Evolutionary conservation across 805 yeast species (phyloP).

Genomic region (Hanseniaspora taiwanica): DNA sequence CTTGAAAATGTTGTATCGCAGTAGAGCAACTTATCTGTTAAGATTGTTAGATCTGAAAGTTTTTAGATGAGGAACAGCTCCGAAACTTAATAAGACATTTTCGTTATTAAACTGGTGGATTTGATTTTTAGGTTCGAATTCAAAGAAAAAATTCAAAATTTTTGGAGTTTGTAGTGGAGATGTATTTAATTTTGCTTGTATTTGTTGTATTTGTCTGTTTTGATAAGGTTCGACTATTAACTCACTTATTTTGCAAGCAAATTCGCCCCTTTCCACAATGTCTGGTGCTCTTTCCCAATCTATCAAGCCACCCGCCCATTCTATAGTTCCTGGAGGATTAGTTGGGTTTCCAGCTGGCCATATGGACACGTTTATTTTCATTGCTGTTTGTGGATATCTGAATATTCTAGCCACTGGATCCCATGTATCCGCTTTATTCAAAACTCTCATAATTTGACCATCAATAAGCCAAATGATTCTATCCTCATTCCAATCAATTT

Average conservation of each 20-base stretch:
- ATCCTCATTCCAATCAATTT: conserved; percentile 73
- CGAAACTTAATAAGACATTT: conserved; percentile 1
- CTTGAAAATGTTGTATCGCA: no score
- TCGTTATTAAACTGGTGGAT: background rate
- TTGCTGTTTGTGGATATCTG: conserved; percentile 62
- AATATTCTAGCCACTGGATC: conserved; percentile 41
- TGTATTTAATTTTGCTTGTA: no score
- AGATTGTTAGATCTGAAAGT: background rate
- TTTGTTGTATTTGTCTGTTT: background rate
- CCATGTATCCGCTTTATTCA: conserved; percentile 48
- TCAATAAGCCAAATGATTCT: conserved; percentile 59
- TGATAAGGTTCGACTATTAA: conserved; percentile 28
- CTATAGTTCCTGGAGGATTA: conserved; percentile 50
- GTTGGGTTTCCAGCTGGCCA: conserved; percentile 63
- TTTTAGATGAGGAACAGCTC: background rate
- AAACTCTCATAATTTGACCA: conserved; percentile 49
- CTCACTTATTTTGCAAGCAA: conserved; percentile 46
- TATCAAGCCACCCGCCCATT: conserved; percentile 82
- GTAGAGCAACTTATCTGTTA: background rate
- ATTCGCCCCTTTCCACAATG: conserved; percentile 60
- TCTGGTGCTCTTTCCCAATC: conserved; percentile 69
- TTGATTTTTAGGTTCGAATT: background rate
- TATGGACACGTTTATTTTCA: conserved; percentile 58
- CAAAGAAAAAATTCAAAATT: background rate
- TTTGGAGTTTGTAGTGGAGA: no score